Percentiles rank a stretch among this genome's conserved stretches.
Evolutionary conservation across 306 rosid genomes (phyloP).

Genomic region (Cercis canadensis): DNA sequence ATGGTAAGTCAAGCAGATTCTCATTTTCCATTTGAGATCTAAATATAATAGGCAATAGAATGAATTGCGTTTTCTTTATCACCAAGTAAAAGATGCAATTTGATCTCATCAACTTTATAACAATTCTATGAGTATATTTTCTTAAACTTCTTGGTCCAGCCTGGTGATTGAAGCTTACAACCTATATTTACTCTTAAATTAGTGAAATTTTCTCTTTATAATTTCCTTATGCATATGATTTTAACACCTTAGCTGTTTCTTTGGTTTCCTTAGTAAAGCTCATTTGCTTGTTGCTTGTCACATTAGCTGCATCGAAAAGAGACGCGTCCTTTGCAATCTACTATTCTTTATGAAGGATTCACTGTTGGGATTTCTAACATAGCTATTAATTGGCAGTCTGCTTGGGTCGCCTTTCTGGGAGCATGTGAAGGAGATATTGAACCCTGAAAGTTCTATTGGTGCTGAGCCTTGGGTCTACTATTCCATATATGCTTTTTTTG

Average conservation of each 20-base stretch:
- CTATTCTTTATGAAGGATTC: constrained; percentile 28
- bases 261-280: constrained; percentile 15
- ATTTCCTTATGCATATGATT: constrained; percentile 25
- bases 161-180: neutral
- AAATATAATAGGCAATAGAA: neutral
- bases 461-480: constrained; percentile 98
- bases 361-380: constrained; percentile 33
- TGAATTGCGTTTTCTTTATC: neutral
- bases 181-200: neutral
- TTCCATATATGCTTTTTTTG: constrained; percentile 83
- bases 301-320: neutral
- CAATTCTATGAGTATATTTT: neutral
- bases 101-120: neutral
- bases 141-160: constrained; percentile 15
- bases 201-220: constrained; percentile 16
- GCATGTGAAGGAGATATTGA: constrained; percentile 82
- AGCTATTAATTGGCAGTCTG: constrained; percentile 63
- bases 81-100: neutral
- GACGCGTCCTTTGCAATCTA: neutral
- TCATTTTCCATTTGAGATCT: no score
- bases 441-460: constrained; percentile 87
- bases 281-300: constrained; percentile 20
- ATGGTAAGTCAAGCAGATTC: neutral
- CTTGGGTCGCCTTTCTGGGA: constrained; percentile 87
- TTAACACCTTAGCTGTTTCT: constrained; percentile 6